Evolutionary conservation across 169 alveolate genomes (phyloP).

Genomic region (Perkinsus chesapeaki): DNA sequence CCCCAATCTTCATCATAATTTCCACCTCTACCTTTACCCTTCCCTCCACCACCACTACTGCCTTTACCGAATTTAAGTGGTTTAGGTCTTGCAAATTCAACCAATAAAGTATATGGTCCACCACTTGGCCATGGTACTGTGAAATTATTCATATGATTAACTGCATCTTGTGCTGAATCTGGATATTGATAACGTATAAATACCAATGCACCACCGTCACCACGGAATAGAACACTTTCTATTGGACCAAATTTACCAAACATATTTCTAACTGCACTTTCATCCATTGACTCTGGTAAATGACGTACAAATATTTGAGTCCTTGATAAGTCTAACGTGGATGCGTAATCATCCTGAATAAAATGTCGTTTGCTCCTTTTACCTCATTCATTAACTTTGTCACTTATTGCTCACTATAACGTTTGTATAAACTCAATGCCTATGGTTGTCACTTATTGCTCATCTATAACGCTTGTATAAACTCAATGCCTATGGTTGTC

Average conservation of each 20-base stretch:
- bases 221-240: background rate
- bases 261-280: background rate
- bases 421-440: too few species aligned
- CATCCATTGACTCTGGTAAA: background rate
- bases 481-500: background rate
- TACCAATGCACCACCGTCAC: conserved; percentile 2
- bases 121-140: background rate
- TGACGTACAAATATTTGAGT: background rate
- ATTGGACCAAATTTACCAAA: background rate
- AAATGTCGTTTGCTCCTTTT: too few species aligned
- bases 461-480: too few species aligned
- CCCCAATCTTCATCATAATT: background rate
- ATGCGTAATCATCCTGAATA: background rate
- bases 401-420: background rate
- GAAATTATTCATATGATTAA: background rate
- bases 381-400: background rate
- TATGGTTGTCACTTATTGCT: too few species aligned
- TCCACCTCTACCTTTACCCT: background rate
- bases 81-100: background rate
- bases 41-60: background rate
- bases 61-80: background rate
- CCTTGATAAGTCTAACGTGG: background rate
- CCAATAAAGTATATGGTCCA: background rate
- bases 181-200: background rate
- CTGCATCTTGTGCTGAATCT: background rate